Evolutionary conservation across 129 eudicot genomes (phyloP).

Genomic region (Helianthus tuberosus): DNA sequence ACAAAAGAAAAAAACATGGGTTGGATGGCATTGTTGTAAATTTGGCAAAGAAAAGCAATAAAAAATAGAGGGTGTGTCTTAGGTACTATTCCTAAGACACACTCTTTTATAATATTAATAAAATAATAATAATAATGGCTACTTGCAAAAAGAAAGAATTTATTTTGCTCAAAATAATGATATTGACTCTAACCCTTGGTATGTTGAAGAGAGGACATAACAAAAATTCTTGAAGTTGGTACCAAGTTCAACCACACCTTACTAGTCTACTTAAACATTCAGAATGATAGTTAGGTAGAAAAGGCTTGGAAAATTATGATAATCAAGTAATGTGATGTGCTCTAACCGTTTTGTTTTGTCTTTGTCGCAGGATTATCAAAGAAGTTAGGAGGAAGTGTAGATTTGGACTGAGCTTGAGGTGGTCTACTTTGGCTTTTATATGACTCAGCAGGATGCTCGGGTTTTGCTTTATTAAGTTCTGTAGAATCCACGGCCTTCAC

Average conservation of each 20-base stretch:
- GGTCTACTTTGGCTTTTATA: conserved; percentile 37
- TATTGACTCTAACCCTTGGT: too few relatives aligned
- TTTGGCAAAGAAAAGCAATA: too few relatives aligned
- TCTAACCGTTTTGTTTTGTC: conserved; percentile 68
- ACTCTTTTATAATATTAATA: too few relatives aligned
- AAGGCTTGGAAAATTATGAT: not conserved
- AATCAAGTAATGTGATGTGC: conserved; percentile 13
- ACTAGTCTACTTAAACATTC: not conserved
- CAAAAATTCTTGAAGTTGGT: not conserved
- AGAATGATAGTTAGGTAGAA: not conserved
- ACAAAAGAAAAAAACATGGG: too few relatives aligned
- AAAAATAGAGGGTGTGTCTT: too few relatives aligned
- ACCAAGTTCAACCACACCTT: not conserved
- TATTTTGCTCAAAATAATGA: not conserved
- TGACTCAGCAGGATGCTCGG: conserved; percentile 36
- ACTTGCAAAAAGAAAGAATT: conserved; percentile 4
- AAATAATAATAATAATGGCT: not conserved
- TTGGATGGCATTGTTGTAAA: too few relatives aligned
- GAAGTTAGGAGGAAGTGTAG: conserved; percentile 71
- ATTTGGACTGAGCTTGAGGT: conserved; percentile 45
- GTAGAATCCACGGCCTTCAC: conserved; percentile 42
- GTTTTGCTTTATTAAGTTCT: conserved; percentile 48
- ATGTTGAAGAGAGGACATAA: too few relatives aligned
- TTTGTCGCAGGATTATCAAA: conserved; percentile 70
- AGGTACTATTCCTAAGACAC: too few relatives aligned